A percentile compares a stretch with the other conserved stretches of the same genome.
phyloP scores from a whole-genome alignment of 1,139 yeast species.

The Candida sojae region DNA sequence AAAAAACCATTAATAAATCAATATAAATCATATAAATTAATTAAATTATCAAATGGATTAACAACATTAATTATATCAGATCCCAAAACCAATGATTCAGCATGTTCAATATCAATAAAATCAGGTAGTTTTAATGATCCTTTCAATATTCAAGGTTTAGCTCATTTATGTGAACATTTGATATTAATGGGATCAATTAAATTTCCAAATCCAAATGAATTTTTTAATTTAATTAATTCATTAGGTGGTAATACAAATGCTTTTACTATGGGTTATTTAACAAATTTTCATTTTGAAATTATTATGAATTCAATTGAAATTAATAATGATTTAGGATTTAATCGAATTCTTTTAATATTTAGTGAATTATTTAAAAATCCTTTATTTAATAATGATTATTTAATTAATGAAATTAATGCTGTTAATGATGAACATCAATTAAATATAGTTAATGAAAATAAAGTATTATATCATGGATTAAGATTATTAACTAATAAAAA shows the following conservation, averaged over 20 bases:
- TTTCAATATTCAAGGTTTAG: slow-evolving; percentile 54
- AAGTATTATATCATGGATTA: slow-evolving; percentile 59
- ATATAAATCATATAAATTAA: slow-evolving; percentile 39
- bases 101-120: slow-evolving; percentile 51
- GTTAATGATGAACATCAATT: slow-evolving; percentile 65
- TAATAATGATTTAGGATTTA: slow-evolving; percentile 37
- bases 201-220: slow-evolving; percentile 49
- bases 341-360: slow-evolving; percentile 48
- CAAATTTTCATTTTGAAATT: slow-evolving; percentile 61
- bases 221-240: slow-evolving; percentile 42
- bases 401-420: slow-evolving; percentile 55
- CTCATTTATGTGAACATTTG: slow-evolving; percentile 77
- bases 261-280: slow-evolving; percentile 63
- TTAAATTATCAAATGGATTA: slow-evolving; percentile 49
- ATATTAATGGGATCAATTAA: slow-evolving; percentile 58
- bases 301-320: slow-evolving; percentile 39
- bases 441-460: slow-evolving; percentile 43
- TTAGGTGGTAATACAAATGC: slow-evolving; percentile 66
- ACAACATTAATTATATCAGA: slow-evolving; percentile 56
- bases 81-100: slow-evolving; percentile 46
- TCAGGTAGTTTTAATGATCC: slow-evolving; percentile 67
- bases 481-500: slow-evolving; percentile 44
- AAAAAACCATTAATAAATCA: slow-evolving; percentile 35
- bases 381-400: slow-evolving; percentile 33
- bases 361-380: slow-evolving; percentile 55